These are phyloP conservation scores for Epichloe amarillans DNA, from an alignment of 2,329 filamentous ascomycete species.

Conservation along the genomic window DNA sequence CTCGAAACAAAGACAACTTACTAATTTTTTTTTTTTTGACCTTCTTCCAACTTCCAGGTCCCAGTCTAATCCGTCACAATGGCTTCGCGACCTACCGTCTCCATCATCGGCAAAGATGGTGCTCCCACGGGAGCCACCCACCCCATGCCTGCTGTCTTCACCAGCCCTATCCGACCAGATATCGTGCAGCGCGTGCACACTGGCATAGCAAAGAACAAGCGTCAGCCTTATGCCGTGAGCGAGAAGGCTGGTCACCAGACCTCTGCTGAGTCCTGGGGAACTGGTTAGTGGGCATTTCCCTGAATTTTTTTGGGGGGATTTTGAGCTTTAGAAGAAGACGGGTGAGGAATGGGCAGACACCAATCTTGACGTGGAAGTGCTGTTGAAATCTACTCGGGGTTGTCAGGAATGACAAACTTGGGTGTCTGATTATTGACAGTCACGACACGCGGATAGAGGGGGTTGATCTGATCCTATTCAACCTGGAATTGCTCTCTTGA, in stretches of 20 bases:
- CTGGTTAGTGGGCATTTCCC: conserved; percentile 54
- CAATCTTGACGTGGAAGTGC: not conserved
- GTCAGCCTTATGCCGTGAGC: conserved; percentile 97
- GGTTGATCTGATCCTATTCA: not conserved
- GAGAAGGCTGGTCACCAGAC: conserved; percentile 99
- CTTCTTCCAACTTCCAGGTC: conserved; percentile 6
- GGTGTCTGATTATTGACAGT: not conserved
- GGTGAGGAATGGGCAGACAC: not conserved
- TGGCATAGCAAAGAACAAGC: conserved; percentile 99
- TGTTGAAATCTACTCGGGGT: not conserved
- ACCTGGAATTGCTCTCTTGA: not conserved
- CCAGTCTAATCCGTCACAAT: conserved; percentile 43
- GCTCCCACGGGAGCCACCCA: conserved; percentile 77
- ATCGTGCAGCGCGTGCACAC: conserved; percentile 99
- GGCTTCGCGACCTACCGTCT: conserved; percentile 95
- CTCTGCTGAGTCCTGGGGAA: conserved; percentile 99
- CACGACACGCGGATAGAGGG: not conserved
- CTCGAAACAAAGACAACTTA: not conserved
- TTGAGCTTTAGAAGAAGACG: not conserved
- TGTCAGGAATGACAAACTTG: not conserved
- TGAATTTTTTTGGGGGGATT: not conserved
- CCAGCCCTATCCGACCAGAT: conserved; percentile 92
- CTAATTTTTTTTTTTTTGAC: not conserved
- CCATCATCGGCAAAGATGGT: conserved; percentile 94
- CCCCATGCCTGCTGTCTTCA: conserved; percentile 94